A percentile compares a stretch with the other conserved stretches of the same genome.
These are phyloP conservation scores for Fistulinella cinereoalba DNA, from an alignment of 1,284 basidiomycete species.

Conservation along the genomic window DNA sequence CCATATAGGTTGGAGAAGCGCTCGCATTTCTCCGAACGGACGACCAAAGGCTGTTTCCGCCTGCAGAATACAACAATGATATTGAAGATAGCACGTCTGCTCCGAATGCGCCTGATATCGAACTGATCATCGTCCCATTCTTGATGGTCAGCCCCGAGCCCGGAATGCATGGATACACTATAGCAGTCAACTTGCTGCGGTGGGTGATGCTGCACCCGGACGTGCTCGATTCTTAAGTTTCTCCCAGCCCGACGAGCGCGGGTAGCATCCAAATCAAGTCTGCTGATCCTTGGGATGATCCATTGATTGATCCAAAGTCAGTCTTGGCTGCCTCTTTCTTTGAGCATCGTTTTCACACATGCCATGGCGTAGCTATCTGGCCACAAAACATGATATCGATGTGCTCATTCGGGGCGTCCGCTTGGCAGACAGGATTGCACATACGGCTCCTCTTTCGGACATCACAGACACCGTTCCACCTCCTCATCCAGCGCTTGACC, in stretches of 20 bases:
- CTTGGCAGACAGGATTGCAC: constrained; percentile 47
- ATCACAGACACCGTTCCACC: constrained; percentile 45
- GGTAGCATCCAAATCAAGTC: constrained; percentile 43
- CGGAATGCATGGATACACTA: constrained; percentile 17
- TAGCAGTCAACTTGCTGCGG: constrained; percentile 25
- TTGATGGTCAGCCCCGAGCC: constrained; percentile 15
- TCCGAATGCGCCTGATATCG: constrained; percentile 56
- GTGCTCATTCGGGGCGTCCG: constrained; percentile 54
- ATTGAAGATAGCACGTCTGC: constrained; percentile 55
- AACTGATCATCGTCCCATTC: constrained; percentile 51
- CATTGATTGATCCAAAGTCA: constrained; percentile 45
- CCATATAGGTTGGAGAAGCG: constrained; percentile 50
- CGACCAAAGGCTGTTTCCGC: constrained; percentile 51
- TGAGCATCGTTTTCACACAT: background rate
- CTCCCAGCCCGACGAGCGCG: constrained; percentile 42
- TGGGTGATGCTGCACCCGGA: constrained; percentile 1
- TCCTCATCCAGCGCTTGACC: constrained; percentile 45
- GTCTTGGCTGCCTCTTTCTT: constrained; percentile 4
- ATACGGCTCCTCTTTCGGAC: constrained; percentile 47
- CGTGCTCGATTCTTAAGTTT: background rate
- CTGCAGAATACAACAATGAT: constrained; percentile 37
- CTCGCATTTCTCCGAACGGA: constrained; percentile 57
- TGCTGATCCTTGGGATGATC: constrained; percentile 39
- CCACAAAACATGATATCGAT: constrained; percentile 52
- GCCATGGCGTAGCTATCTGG: constrained; percentile 52